phyloP scores from a whole-genome alignment of 2,329 filamentous ascomycete species.

The Nigrospora sphaerica region DNA sequence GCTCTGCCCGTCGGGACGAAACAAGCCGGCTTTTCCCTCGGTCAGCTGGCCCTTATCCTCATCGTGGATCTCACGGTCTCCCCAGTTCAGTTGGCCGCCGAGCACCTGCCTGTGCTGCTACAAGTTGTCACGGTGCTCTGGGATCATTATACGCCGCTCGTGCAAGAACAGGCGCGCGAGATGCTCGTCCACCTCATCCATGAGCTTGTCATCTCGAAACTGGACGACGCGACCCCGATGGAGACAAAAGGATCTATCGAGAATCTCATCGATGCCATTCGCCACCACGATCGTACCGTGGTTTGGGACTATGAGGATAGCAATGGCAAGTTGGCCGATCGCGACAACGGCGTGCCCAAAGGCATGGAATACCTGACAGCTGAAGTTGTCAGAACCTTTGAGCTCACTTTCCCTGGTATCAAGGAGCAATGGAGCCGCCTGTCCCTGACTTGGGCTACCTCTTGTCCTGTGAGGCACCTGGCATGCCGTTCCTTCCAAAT shows the following conservation, averaged over 20 bases:
- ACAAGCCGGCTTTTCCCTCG: constrained; percentile 83
- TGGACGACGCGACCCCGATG: constrained; percentile 61
- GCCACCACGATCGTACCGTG: constrained; percentile 74
- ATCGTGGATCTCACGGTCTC: constrained; percentile 95
- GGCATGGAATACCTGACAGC: constrained; percentile 82
- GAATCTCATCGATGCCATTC: constrained; percentile 78
- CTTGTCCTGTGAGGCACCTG: constrained; percentile 88
- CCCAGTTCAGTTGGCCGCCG: constrained; percentile 70
- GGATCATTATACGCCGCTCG: constrained; percentile 93
- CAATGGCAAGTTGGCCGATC: constrained; percentile 68
- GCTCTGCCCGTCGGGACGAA: constrained; percentile 85
- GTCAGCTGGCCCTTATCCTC: constrained; percentile 86
- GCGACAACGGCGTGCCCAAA: constrained; percentile 72
- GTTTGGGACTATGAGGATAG: constrained; percentile 94
- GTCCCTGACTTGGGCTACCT: constrained; percentile 91
- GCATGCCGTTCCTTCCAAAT: constrained; percentile 97
- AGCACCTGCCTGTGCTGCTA: constrained; percentile 77
- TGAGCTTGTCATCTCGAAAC: constrained; percentile 75
- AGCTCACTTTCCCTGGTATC: constrained; percentile 74
- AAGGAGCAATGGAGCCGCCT: constrained; percentile 88
- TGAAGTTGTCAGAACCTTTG: constrained; percentile 79
- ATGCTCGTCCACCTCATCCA: constrained; percentile 98
- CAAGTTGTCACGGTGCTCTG: constrained; percentile 91
- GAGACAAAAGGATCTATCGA: constrained; percentile 70
- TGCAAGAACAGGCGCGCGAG: constrained; percentile 93